Percentiles rank a stretch among this genome's conserved stretches.
Conservation (phyloP, 2,329 filamentous ascomycete genomes). For the Venturia effusa region DNA sequence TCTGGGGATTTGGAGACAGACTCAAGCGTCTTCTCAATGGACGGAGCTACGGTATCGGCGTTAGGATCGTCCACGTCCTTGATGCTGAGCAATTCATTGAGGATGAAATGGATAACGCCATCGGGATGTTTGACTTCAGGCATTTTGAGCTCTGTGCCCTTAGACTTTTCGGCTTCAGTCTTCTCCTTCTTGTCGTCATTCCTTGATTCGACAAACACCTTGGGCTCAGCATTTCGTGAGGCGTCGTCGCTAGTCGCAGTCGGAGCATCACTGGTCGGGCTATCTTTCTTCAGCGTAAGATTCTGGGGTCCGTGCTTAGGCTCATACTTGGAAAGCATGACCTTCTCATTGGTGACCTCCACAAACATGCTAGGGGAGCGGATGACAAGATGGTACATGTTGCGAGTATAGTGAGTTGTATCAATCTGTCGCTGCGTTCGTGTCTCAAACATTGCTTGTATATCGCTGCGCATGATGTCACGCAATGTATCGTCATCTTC, state of each 20-base stretch:
- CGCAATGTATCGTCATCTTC: slow-evolving; percentile 88
- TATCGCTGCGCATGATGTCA: slow-evolving; percentile 85
- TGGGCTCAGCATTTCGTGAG: slow-evolving; percentile 17
- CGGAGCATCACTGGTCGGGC: slow-evolving; percentile 18
- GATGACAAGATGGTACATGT: slow-evolving; percentile 67
- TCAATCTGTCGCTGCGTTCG: slow-evolving; percentile 45
- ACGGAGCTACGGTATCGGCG: slow-evolving; percentile 42
- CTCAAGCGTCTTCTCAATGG: slow-evolving; percentile 33
- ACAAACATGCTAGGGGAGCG: slow-evolving; percentile 79
- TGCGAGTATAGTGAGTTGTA: slow-evolving; percentile 60
- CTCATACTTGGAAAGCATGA: slow-evolving; percentile 60
- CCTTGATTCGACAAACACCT: slow-evolving; percentile 14
- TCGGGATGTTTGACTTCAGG: slow-evolving; percentile 87
- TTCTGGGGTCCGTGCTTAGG: slow-evolving; percentile 41
- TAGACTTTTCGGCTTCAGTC: slow-evolving; percentile 54
- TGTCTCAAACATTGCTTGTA: slow-evolving; percentile 62
- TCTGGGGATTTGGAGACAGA: slow-evolving; percentile 23
- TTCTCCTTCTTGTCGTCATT: slow-evolving; percentile 24
- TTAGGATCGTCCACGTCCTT: slow-evolving; percentile 69
- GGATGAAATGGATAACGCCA: slow-evolving; percentile 86
- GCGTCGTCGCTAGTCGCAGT: slow-evolving; percentile 20
- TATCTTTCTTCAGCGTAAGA: slow-evolving; percentile 41
- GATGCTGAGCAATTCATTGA: slow-evolving; percentile 86
- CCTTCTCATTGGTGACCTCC: slow-evolving; percentile 72
- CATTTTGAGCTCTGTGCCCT: slow-evolving; percentile 60